Evolutionary conservation across 352 stramenopile species (phyloP).

Genomic region (Halophytophthora batemanensis): DNA sequence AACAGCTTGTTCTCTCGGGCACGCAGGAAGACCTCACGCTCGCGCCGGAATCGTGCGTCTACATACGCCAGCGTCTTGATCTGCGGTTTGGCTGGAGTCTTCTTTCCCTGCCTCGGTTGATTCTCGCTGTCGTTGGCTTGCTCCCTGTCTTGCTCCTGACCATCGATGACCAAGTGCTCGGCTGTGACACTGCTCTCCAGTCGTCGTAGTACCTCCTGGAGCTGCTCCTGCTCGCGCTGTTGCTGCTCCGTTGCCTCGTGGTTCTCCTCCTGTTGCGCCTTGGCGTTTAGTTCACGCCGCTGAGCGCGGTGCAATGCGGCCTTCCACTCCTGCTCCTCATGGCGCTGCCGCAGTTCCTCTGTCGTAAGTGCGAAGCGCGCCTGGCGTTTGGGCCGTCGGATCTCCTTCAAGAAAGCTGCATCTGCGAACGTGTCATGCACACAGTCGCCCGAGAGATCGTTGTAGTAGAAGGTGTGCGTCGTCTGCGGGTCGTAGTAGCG

Average conservation of each 20-base stretch:
- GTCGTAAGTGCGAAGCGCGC: conserved; percentile 30
- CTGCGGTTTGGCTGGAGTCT: conserved; percentile 4
- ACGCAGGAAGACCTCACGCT: conserved; percentile 51
- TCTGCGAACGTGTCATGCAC: conserved; percentile 54
- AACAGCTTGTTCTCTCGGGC: conserved; percentile 36
- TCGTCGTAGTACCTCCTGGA: conserved; percentile 35
- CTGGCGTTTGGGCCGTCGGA: conserved; percentile 29
- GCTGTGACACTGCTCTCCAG: conserved; percentile 53
- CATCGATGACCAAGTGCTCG: conserved; percentile 45
- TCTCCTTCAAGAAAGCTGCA: conserved; percentile 30
- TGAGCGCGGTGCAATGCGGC: conserved; percentile 45
- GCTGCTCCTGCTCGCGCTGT: conserved; percentile 31
- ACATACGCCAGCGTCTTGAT: conserved; percentile 51
- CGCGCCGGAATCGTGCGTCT: conserved; percentile 52
- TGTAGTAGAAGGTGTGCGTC: conserved; percentile 63
- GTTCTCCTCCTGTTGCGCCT: conserved; percentile 21
- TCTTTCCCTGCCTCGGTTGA: conserved; percentile 9
- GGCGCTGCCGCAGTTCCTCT: conserved; percentile 42
- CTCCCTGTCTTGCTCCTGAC: conserved; percentile 5
- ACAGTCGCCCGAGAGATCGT: conserved; percentile 60
- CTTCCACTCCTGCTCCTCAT: conserved; percentile 70
- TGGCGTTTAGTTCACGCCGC: conserved; percentile 31
- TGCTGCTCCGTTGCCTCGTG: conserved; percentile 11
- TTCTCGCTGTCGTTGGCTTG: conserved; percentile 10
- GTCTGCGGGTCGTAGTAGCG: conserved; percentile 57